phyloP scores from a whole-genome alignment of 2,329 filamentous ascomycete species.

The Aspergillus uvarum region DNA sequence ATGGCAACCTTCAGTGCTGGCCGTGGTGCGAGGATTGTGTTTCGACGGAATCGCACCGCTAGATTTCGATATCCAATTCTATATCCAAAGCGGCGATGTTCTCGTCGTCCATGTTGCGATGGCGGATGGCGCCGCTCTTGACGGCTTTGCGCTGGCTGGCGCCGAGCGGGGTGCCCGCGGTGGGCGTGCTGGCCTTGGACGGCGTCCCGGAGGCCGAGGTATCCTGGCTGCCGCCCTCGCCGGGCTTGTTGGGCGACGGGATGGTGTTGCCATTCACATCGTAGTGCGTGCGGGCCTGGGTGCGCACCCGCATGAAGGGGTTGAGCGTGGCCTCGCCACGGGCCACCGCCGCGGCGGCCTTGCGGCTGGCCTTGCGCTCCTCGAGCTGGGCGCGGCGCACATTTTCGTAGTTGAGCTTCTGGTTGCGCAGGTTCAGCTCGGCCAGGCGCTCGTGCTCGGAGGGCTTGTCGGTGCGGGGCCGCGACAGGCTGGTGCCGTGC shows the following conservation, averaged over 20 bases:
- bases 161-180: slow-evolving; percentile 40
- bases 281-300: slow-evolving; percentile 67
- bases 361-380: slow-evolving; percentile 66
- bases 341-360: slow-evolving; percentile 60
- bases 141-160: slow-evolving; percentile 34
- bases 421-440: slow-evolving; percentile 79
- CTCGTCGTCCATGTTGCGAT: slow-evolving; percentile 84
- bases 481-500: slow-evolving; percentile 66
- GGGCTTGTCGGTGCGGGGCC: slow-evolving; percentile 54
- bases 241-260: slow-evolving; percentile 27
- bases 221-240: slow-evolving; percentile 41
- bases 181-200: slow-evolving; percentile 54
- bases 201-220: slow-evolving; percentile 55
- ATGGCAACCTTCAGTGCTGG: neutral
- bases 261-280: slow-evolving; percentile 54
- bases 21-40: neutral
- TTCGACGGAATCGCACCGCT: slow-evolving; percentile 16
- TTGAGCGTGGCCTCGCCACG: slow-evolving; percentile 61
- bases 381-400: slow-evolving; percentile 88
- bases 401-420: slow-evolving; percentile 78
- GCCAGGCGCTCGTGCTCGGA: slow-evolving; percentile 79
- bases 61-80: slow-evolving; percentile 89
- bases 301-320: slow-evolving; percentile 61
- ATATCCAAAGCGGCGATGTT: slow-evolving; percentile 86
- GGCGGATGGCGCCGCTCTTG: slow-evolving; percentile 61